phyloP scores from a whole-genome alignment of 768 basidiomycete species.

The Calvatia gigantea region DNA sequence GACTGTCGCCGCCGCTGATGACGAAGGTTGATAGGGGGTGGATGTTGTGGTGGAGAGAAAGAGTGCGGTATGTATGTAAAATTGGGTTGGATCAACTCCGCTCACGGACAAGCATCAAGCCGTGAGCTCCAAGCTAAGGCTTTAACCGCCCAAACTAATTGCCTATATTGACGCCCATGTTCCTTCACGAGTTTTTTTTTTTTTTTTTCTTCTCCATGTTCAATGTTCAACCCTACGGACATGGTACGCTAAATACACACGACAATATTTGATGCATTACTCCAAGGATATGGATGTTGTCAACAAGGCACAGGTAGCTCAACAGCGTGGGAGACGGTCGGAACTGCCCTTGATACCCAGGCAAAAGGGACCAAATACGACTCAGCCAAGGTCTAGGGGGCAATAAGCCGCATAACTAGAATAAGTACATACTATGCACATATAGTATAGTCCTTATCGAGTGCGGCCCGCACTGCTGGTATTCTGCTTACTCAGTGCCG shows the following conservation, averaged over 20 bases:
- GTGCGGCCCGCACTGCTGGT: not conserved
- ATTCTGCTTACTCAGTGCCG: slow-evolving; percentile 30
- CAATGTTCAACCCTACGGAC: not conserved
- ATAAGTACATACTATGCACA: not conserved
- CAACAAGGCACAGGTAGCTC: not conserved
- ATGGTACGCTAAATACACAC: not conserved
- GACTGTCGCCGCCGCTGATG: slow-evolving; percentile 1
- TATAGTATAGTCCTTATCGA: not conserved
- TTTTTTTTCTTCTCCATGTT: not conserved
- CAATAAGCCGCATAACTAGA: not conserved
- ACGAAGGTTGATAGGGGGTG: slow-evolving; percentile 8
- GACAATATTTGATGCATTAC: not conserved
- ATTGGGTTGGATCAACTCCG: slow-evolving; percentile 24
- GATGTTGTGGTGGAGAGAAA: slow-evolving; percentile 14
- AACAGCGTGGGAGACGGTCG: slow-evolving; percentile 4
- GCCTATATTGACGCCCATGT: not conserved
- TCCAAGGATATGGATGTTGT: too few species aligned
- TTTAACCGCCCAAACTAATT: slow-evolving; percentile 9
- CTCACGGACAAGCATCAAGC: slow-evolving; percentile 16
- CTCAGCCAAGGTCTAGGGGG: too few species aligned
- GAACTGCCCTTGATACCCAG: slow-evolving; percentile 9
- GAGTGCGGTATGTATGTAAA: slow-evolving; percentile 16
- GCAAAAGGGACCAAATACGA: slow-evolving; percentile 7
- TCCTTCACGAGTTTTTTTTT: not conserved
- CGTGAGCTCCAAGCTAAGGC: too few species aligned